A percentile compares a stretch with the other conserved stretches of the same genome.
Evolutionary conservation across 768 basidiomycete genomes (phyloP).

Genomic region (Panellus pusillus): DNA sequence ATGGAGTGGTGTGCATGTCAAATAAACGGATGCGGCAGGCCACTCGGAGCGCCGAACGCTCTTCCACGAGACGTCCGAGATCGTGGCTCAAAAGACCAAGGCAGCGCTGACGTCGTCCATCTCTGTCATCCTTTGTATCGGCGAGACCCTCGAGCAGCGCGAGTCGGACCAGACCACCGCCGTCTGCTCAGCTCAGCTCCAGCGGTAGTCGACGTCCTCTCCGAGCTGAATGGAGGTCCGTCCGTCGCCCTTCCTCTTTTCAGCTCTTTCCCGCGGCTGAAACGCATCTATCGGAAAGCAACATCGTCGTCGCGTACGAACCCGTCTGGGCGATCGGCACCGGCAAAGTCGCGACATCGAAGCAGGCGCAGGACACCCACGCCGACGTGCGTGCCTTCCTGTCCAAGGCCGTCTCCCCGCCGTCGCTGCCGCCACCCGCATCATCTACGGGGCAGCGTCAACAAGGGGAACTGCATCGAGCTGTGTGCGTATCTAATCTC

Average conservation of each 20-base stretch:
- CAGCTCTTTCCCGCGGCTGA: not conserved
- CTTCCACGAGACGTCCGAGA: constrained; percentile 84
- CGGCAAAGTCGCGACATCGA: constrained; percentile 88
- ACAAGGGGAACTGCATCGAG: constrained; percentile 83
- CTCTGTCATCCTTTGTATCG: constrained; percentile 92
- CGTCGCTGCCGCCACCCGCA: constrained; percentile 73
- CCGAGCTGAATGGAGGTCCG: constrained; percentile 81
- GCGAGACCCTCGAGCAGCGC: constrained; percentile 89
- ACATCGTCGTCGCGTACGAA: constrained; percentile 94
- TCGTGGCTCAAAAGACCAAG: constrained; percentile 84
- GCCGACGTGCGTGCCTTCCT: constrained; percentile 79
- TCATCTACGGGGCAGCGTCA: constrained; percentile 98
- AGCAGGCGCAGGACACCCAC: constrained; percentile 94
- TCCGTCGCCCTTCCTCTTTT: not conserved
- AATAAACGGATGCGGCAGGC: constrained; percentile 42
- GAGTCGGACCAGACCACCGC: constrained; percentile 74
- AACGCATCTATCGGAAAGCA: constrained; percentile 42
- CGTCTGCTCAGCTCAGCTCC: constrained; percentile 82
- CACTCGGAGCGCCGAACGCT: constrained; percentile 96
- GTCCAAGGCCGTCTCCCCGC: constrained; percentile 57
- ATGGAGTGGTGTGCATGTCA: no score
- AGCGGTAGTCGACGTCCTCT: constrained; percentile 67
- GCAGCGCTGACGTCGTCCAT: constrained; percentile 76
- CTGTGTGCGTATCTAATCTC: constrained; percentile 64
- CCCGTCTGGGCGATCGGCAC: constrained; percentile 99